phyloP scores from a whole-genome alignment of 1,139 yeast species.

The Pichia sp. region DNA sequence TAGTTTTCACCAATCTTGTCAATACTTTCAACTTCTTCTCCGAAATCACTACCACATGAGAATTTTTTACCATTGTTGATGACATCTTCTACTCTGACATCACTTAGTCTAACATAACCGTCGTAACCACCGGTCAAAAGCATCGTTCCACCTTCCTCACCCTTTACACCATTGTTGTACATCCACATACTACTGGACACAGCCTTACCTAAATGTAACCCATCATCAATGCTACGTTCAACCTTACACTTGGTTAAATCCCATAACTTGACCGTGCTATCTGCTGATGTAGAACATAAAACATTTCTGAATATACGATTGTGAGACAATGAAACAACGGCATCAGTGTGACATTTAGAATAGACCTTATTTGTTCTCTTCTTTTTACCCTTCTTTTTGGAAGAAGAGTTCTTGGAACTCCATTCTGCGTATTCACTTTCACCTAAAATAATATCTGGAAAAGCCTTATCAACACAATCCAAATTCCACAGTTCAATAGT shows the following conservation, averaged over 20 bases:
- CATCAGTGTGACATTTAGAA: constrained; percentile 83
- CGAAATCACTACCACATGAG: constrained; percentile 42
- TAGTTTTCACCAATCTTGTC: constrained; percentile 61
- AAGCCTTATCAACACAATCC: constrained; percentile 86
- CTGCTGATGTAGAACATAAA: constrained; percentile 93
- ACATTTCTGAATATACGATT: constrained; percentile 77
- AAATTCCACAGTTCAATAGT: constrained; percentile 96
- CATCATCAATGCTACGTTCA: constrained; percentile 54
- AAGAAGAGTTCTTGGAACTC: constrained; percentile 15
- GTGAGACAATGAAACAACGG: constrained; percentile 80
- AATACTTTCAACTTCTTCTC: constrained; percentile 81
- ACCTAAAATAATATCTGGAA: constrained; percentile 90
- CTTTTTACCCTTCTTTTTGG: constrained; percentile 29
- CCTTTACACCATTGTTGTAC: constrained; percentile 16
- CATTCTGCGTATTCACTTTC: constrained; percentile 37
- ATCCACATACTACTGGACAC: constrained; percentile 91
- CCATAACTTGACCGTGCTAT: constrained; percentile 91
- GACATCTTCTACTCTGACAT: constrained; percentile 72
- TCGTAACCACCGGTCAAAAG: constrained; percentile 92
- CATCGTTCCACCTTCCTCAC: constrained; percentile 46
- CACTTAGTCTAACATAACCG: constrained; percentile 67
- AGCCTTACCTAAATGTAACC: constrained; percentile 56
- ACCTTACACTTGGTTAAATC: constrained; percentile 71
- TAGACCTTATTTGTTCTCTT: constrained; percentile 22
- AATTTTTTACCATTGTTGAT: constrained; percentile 51